Evolutionary conservation across 306 rosid species (phyloP), one percentile per base, ranked within the genome.

Genomic region (Cucumis sativus): DNA sequence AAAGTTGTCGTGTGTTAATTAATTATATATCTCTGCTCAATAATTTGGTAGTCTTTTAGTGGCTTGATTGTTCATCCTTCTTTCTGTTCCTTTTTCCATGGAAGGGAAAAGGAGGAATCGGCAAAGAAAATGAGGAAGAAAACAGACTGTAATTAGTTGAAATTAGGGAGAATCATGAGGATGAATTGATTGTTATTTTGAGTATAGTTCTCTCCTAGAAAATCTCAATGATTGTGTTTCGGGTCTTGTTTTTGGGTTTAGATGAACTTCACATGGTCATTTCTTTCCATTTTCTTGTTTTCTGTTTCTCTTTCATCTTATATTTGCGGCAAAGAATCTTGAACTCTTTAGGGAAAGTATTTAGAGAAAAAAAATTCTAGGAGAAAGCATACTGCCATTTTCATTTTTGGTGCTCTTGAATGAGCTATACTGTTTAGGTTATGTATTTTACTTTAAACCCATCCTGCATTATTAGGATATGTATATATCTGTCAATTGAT

Each of bases 381-480:
- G 39, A 69, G 58, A 7, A 45, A 17, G 13, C 56, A 69, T 69
- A 15, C 39, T 23, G 2, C 39, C 60, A 10, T 52, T 25, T 54
- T 73, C 12, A 73, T 73, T 73, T 18, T 52, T 73, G 47, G 10
- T 73, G 25, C 62, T 52, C 62, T 52, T 73, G 77, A 73, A 52
- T 73, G 62, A 30, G 62, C 77, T 49, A 73, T 17, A 43, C 8
- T 51, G 56, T 49, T 49, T 6, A 14, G 57, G 18, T 49, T 49
- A 23, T 16, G 37, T 47, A 69, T 12, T 68, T 45, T 41, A 21
- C 56, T 18, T n/a, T 20, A 17, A 67, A 67, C 28, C 3, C 54
- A 47, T 18, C 56, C 13, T n/a, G 6, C 7, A 20, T 23, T 70
- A 28, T 45, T 47, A 70, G 40, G 40, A 23, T 72, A 51, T 51